Evolutionary conservation across 805 yeast genomes (phyloP).

Genomic region (Myxozyma melibiosi): DNA sequence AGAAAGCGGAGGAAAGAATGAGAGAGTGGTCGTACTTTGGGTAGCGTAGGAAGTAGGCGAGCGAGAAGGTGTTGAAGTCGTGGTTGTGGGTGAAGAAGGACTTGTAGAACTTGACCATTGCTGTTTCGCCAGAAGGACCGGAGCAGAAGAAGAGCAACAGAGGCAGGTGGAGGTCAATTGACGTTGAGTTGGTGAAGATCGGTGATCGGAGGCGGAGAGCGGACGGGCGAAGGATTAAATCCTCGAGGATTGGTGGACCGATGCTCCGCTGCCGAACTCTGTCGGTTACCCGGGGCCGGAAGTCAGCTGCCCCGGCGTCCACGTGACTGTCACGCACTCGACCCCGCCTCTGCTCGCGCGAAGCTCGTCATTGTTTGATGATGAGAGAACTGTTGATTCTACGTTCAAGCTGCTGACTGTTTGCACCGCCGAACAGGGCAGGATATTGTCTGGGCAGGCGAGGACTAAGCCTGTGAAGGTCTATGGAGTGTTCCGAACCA

Average conservation of each 20-base stretch:
- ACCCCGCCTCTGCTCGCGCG: too few species aligned
- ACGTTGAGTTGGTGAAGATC: background rate
- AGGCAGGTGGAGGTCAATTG: background rate
- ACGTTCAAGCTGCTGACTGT: too few species aligned
- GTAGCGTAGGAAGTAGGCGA: conserved; percentile 32
- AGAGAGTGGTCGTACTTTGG: conserved; percentile 34
- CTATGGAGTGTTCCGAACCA: too few species aligned
- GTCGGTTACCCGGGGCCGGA: too few species aligned
- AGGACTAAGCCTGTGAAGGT: too few species aligned
- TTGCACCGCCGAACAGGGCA: too few species aligned
- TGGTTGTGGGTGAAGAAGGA: conserved; percentile 29
- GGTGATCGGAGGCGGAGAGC: background rate
- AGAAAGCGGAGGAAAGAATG: background rate
- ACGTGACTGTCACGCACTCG: too few species aligned
- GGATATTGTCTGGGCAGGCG: too few species aligned
- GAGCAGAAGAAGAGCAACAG: background rate
- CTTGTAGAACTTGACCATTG: conserved; percentile 31
- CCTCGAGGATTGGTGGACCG: background rate
- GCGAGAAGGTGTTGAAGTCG: conserved; percentile 29
- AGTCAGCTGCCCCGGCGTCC: too few species aligned
- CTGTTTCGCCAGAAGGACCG: background rate
- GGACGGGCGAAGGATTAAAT: background rate
- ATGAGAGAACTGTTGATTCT: too few species aligned
- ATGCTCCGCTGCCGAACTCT: too few species aligned
- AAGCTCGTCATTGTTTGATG: too few species aligned